Conservation (phyloP, 2,329 filamentous ascomycete species). For the Dactylellina cionopaga region DNA sequence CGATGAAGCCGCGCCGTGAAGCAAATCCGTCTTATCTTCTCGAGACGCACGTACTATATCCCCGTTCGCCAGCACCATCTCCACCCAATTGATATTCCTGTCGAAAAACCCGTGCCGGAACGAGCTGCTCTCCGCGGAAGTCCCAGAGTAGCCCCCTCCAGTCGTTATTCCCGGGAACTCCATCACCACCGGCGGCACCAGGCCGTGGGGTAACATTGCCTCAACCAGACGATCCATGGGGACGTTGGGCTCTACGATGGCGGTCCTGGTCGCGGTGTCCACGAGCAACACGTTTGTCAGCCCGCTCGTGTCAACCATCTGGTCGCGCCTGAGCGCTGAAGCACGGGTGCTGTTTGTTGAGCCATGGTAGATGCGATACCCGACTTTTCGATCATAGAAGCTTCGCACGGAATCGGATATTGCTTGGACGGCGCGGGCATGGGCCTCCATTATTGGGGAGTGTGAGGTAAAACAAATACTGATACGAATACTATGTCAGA, state of each 20-base stretch:
- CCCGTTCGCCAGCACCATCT: conserved; percentile 72
- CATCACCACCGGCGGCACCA: conserved; percentile 74
- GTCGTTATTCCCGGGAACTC: conserved; percentile 77
- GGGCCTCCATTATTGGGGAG: conserved; percentile 55
- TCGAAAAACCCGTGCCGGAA: conserved; percentile 76
- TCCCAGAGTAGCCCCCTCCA: conserved; percentile 74
- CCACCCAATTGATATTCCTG: conserved; percentile 69
- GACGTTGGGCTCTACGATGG: conserved; percentile 74
- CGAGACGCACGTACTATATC: conserved; percentile 65
- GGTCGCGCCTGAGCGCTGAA: conserved; percentile 61
- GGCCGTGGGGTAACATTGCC: conserved; percentile 66
- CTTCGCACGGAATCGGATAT: conserved; percentile 63
- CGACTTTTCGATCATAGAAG: conserved; percentile 65
- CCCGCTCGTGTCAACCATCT: conserved; percentile 64
- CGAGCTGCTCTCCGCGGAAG: conserved; percentile 73
- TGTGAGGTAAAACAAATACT: no score
- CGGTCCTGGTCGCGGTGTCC: conserved; percentile 61
- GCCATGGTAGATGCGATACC: conserved; percentile 69
- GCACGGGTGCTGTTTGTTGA: conserved; percentile 67
- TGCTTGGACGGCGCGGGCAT: conserved; percentile 62
- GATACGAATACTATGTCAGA: no score
- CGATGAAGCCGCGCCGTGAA: conserved; percentile 69
- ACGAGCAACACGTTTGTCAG: conserved; percentile 65
- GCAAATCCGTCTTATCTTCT: conserved; percentile 66
- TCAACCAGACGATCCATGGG: conserved; percentile 73